A percentile compares a stretch with the other conserved stretches of the same genome.
Conservation (phyloP, 1,284 basidiomycete genomes). For the Cutaneotrichosporon sp. region DNA sequence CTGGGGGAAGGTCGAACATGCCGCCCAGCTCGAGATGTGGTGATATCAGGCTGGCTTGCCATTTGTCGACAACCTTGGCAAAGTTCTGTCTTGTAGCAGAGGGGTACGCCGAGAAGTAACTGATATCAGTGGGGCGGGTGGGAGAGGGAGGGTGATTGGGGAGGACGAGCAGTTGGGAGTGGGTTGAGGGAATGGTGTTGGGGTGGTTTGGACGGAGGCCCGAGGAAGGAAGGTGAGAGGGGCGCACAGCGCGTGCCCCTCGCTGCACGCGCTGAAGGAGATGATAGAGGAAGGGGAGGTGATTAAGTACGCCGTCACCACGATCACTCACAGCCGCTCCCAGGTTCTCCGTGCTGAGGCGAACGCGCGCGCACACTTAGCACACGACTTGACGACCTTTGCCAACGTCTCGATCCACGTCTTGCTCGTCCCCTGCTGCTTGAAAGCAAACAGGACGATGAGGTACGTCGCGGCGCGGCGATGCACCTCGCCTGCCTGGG, state of each 20-base stretch:
- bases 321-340: slow-evolving; percentile 63
- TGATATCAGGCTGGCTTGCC: slow-evolving; percentile 57
- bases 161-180: background rate
- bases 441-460: slow-evolving; percentile 74
- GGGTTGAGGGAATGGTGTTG: background rate
- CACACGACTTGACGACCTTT: slow-evolving; percentile 62
- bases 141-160: background rate
- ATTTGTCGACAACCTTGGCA: slow-evolving; percentile 64
- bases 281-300: too few relatives aligned
- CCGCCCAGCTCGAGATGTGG: slow-evolving; percentile 24
- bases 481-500: slow-evolving; percentile 31
- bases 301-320: background rate
- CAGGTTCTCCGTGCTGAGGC: slow-evolving; percentile 64
- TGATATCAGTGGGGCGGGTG: slow-evolving; percentile 16
- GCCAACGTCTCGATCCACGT: slow-evolving; percentile 64
- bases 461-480: slow-evolving; percentile 67
- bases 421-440: slow-evolving; percentile 49
- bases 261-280: too few relatives aligned
- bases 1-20: slow-evolving; percentile 52
- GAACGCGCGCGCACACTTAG: slow-evolving; percentile 66
- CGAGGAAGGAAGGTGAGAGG: too few relatives aligned
- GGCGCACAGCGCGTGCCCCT: too few relatives aligned
- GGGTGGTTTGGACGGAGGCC: too few relatives aligned
- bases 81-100: slow-evolving; percentile 58
- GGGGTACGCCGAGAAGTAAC: slow-evolving; percentile 51